Conservation (phyloP, 2,329 filamentous ascomycete species). For the Fusarium pseudocircinatum region DNA sequence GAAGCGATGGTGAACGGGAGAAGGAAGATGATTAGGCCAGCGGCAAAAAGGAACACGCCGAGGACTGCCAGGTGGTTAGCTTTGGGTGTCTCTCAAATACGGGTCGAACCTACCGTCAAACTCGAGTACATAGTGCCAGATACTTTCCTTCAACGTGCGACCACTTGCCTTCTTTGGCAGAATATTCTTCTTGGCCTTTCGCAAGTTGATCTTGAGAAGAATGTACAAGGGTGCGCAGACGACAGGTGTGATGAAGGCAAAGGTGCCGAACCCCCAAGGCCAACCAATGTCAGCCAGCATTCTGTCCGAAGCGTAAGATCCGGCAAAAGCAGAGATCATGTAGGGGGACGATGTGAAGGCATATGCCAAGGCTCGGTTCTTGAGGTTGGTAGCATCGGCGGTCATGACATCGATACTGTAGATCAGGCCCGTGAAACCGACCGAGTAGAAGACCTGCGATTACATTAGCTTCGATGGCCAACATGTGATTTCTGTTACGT, state of each 20-base stretch:
- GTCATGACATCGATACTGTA: constrained; percentile 17
- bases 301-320: constrained; percentile 46
- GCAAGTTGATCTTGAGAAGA: constrained; percentile 63
- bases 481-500: not conserved
- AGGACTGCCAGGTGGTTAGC: constrained; percentile 27
- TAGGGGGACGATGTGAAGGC: constrained; percentile 54
- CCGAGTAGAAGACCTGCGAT: not conserved
- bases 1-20: constrained; percentile 70
- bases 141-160: constrained; percentile 57
- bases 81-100: too few relatives aligned
- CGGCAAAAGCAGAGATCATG: constrained; percentile 57
- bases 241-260: constrained; percentile 67
- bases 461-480: not conserved
- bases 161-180: constrained; percentile 49
- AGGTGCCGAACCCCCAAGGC: constrained; percentile 64
- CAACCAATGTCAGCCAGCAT: constrained; percentile 45
- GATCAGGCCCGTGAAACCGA: constrained; percentile 8
- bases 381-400: constrained; percentile 11
- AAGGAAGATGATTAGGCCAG: constrained; percentile 67
- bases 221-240: constrained; percentile 62
- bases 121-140: constrained; percentile 62
- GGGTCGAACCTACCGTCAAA: constrained; percentile 59
- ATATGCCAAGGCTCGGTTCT: constrained; percentile 40
- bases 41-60: constrained; percentile 66
- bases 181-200: constrained; percentile 63